A percentile compares a stretch with the other conserved stretches of the same genome.
These are phyloP conservation scores for Tulasnella sp. DNA, from an alignment of 768 basidiomycete genomes.

Conservation along the genomic window DNA sequence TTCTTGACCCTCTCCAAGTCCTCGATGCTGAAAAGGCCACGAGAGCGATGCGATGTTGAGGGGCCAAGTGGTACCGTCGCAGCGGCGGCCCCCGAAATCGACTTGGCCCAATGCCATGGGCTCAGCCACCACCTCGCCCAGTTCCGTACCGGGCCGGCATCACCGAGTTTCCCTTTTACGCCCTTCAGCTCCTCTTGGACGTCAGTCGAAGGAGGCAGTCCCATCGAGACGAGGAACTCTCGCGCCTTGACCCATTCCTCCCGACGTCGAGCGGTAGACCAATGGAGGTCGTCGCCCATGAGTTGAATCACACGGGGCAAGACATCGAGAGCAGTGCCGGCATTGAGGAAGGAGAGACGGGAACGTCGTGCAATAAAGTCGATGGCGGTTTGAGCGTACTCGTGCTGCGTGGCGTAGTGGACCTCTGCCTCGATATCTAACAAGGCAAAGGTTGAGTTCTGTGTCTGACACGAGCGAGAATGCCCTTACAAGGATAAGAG, in stretches of 20 bases:
- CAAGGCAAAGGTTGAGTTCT: not conserved
- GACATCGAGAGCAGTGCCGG: conserved; percentile 67
- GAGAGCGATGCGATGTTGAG: conserved; percentile 22
- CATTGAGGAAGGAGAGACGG: conserved; percentile 90
- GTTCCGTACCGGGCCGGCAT: conserved; percentile 9
- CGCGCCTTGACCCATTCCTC: conserved; percentile 51
- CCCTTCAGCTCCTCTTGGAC: conserved; percentile 20
- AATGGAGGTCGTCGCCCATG: conserved; percentile 77
- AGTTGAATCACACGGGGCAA: conserved; percentile 84
- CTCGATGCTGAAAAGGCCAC: conserved; percentile 26
- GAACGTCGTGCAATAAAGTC: conserved; percentile 90
- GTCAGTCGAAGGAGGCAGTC: conserved; percentile 35
- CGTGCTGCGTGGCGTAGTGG: conserved; percentile 73
- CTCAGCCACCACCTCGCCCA: conserved; percentile 8
- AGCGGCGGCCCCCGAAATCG: conserved; percentile 1
- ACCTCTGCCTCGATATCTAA: conserved; percentile 87
- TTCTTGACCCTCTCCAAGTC: conserved; percentile 31
- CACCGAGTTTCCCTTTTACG: conserved; percentile 18
- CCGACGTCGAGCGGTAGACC: conserved; percentile 49
- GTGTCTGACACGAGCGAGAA: not conserved
- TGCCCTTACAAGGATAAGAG: conserved; percentile 59
- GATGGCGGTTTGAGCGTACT: conserved; percentile 85
- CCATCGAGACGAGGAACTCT: conserved; percentile 74
- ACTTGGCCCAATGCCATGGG: not conserved
- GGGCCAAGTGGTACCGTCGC: conserved; percentile 16